Base-by-base conservation (phyloP, 345 rosid species). In the Melastoma malabathricum region DNA sequence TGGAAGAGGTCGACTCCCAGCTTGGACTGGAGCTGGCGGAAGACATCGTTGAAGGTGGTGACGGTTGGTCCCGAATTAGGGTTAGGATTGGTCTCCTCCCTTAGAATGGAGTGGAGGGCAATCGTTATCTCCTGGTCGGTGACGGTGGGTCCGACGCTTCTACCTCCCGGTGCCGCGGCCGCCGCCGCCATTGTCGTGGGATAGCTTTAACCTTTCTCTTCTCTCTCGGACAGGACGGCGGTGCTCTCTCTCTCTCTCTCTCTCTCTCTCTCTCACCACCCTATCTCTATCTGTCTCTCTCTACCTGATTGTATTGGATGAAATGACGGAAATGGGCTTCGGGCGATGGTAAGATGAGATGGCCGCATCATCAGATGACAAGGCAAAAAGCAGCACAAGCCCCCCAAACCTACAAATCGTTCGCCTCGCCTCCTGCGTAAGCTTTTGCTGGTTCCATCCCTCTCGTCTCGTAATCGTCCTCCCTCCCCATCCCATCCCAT, bases 1-100 rank as follows among this genome's bases (percentile, higher is more conserved):
- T 62, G 66, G 55, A 71, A 55, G 56, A 71, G 71, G 62, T 63
- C 66, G 43, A 45, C 46, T 6, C 75, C 75, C 27, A 71, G 65
- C 66, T 66, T 59, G 47, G 65, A 56, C 68, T 71, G 60, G 22
- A 67, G 58, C 54, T 53, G 58, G 34, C 50, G 55, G 12, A 67
- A 52, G 55, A 71, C 66, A 52, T 62, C 68, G 66, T 17, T 34
- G 46, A 65, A 50, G 43, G 62, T 61, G 57, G 22, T 57, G 25
- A 50, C 45, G 31, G n/a, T 6, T 44, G 17, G 16, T 17, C 10
- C 16, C 46, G 22, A 22, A 25, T 52, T 41, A 17, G 44, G 46
- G 25, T 44, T 66, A 1, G 57, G 15, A 44, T 16, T 41, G 1
- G 56, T 15, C 13, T 44, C 50, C 16, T 51, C 60, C 46, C 60